A percentile compares a stretch with the other conserved stretches of the same genome.
Evolutionary conservation across 768 basidiomycete species (phyloP).

Genomic region (Calocybe indica): DNA sequence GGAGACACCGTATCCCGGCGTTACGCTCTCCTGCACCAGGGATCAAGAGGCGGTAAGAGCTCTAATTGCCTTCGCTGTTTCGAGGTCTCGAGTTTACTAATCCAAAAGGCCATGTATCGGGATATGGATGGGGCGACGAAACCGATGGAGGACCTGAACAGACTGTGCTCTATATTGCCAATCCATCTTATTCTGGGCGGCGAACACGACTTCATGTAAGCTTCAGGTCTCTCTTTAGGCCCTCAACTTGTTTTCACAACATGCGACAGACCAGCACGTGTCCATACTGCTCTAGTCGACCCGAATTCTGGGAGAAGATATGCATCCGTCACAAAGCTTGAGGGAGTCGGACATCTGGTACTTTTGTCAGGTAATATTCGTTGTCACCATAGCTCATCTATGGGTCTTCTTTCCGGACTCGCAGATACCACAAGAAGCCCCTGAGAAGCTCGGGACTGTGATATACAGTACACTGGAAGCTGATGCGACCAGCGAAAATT

Average conservation of each 20-base stretch:
- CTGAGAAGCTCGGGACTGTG: constrained; percentile 13
- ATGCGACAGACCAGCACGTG: constrained; percentile 19
- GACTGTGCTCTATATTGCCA: constrained; percentile 32
- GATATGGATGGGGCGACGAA: constrained; percentile 49
- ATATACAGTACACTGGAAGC: constrained; percentile 9
- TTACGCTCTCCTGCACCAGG: constrained; percentile 52
- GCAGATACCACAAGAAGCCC: constrained; percentile 18
- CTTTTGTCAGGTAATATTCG: background rate
- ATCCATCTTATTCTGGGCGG: constrained; percentile 50
- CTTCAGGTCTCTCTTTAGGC: background rate
- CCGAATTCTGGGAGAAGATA: constrained; percentile 19
- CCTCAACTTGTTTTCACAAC: background rate
- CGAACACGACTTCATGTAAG: constrained; percentile 49
- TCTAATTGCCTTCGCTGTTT: background rate
- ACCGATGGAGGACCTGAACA: constrained; percentile 43
- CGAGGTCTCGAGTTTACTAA: background rate
- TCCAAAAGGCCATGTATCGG: constrained; percentile 52
- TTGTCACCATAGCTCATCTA: background rate
- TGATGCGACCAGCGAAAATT: too few species aligned
- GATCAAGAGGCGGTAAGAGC: constrained; percentile 55
- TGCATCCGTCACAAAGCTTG: constrained; percentile 19
- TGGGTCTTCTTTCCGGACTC: background rate
- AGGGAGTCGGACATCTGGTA: constrained; percentile 23
- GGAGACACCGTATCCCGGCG: constrained; percentile 27
- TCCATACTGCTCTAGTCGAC: constrained; percentile 24